Percentiles rank a stretch among this genome's conserved stretches.
Conservation (phyloP, 371 early-diverging fungal genomes). For the Mucor circinelloides region DNA sequence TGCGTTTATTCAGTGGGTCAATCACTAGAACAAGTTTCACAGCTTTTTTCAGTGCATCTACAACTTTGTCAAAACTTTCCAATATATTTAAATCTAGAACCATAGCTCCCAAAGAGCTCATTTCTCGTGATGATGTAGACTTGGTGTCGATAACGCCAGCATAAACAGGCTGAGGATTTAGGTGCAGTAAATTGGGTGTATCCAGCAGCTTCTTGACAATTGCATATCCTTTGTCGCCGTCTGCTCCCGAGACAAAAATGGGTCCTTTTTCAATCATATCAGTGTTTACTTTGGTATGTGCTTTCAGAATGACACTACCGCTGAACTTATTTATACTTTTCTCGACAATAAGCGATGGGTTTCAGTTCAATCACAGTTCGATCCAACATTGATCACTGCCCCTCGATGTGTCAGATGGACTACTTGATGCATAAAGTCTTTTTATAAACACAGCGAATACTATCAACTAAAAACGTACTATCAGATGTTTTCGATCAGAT, state of each 20-base stretch:
- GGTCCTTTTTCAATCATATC: background rate
- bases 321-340: background rate
- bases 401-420: no score
- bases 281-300: background rate
- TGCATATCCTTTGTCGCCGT: background rate
- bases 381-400: no score
- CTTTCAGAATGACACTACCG: background rate
- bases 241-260: background rate
- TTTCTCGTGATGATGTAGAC: background rate
- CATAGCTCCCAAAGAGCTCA: background rate
- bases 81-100: background rate
- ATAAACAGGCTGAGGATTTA: background rate
- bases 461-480: no score
- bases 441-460: no score
- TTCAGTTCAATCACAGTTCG: no score
- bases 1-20: background rate
- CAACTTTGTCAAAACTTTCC: background rate
- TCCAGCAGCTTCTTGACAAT: background rate
- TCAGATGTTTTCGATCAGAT: no score
- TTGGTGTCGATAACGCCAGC: background rate
- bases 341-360: no score
- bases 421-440: no score
- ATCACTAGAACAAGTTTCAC: background rate
- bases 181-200: background rate
- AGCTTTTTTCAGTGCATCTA: background rate